phyloP scores from a whole-genome alignment of 768 basidiomycete genomes.

The Crassisporium funariophilum region DNA sequence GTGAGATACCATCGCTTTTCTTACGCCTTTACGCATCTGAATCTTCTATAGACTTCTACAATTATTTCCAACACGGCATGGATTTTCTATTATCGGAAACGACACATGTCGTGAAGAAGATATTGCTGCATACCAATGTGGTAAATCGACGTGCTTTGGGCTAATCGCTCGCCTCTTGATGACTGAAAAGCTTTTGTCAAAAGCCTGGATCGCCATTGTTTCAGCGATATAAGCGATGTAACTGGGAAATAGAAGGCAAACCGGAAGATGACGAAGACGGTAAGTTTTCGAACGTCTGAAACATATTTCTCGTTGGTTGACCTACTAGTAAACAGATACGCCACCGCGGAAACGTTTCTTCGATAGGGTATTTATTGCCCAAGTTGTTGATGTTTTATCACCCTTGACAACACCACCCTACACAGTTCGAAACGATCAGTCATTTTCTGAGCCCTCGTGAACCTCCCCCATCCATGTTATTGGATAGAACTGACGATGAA shows the following conservation, averaged over 20 bases:
- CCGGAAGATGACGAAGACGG: conserved; percentile 87
- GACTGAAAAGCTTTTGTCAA: conserved; percentile 1
- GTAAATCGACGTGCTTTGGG: conserved; percentile 42
- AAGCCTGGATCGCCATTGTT: conserved; percentile 90
- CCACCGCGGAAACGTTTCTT: conserved; percentile 75
- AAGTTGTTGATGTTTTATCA: not conserved
- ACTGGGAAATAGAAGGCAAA: conserved; percentile 81
- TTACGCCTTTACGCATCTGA: not conserved
- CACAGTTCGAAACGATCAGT: conserved; percentile 74
- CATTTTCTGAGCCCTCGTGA: conserved; percentile 78
- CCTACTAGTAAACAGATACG: conserved; percentile 49
- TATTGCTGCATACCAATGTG: conserved; percentile 85
- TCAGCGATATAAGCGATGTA: conserved; percentile 89
- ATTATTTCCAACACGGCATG: conserved; percentile 90
- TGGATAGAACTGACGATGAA: conserved; percentile 79
- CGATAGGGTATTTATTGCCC: conserved; percentile 54
- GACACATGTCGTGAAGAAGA: conserved; percentile 78
- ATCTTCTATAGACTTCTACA: conserved; percentile 74
- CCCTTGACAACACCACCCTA: not conserved
- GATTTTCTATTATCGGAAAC: conserved; percentile 81
- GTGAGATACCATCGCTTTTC: conserved; percentile 38
- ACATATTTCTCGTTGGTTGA: conserved; percentile 5
- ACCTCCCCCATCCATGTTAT: conserved; percentile 75
- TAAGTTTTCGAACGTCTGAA: conserved; percentile 24
- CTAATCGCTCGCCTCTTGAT: not conserved